phyloP scores from a whole-genome alignment of 805 yeast genomes.

The Kuraishia hungarica region DNA sequence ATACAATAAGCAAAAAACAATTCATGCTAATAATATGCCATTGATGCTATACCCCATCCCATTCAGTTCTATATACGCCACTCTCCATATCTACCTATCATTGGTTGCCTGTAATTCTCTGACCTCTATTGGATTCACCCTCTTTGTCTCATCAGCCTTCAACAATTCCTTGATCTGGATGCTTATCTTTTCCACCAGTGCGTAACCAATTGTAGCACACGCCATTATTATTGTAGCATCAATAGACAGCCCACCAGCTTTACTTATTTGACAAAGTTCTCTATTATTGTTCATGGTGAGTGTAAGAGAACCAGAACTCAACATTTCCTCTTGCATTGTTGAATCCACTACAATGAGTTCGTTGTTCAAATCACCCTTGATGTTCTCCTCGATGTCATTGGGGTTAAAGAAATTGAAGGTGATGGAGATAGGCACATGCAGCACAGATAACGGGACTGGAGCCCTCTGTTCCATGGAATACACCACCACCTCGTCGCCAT shows the following conservation, averaged over 20 bases:
- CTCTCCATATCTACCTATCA: slow-evolving; percentile 12
- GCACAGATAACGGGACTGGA: slow-evolving; percentile 75
- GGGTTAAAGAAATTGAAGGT: slow-evolving; percentile 84
- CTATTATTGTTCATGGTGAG: slow-evolving; percentile 84
- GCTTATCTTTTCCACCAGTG: slow-evolving; percentile 55
- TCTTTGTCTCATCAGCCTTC: slow-evolving; percentile 36
- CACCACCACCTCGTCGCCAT: slow-evolving; percentile 54
- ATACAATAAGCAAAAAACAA: background rate
- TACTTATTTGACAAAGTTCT: slow-evolving; percentile 83
- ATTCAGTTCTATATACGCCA: no score
- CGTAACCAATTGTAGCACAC: slow-evolving; percentile 59
- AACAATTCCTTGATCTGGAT: slow-evolving; percentile 50
- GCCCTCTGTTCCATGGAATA: slow-evolving; percentile 73
- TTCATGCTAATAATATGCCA: background rate
- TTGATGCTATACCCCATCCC: background rate
- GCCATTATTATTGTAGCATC: slow-evolving; percentile 63
- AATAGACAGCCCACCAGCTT: slow-evolving; percentile 84
- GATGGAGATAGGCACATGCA: slow-evolving; percentile 86
- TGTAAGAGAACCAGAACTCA: slow-evolving; percentile 73
- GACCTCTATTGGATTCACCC: slow-evolving; percentile 13
- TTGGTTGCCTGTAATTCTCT: slow-evolving; percentile 23
- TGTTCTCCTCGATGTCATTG: slow-evolving; percentile 52
- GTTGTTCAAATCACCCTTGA: slow-evolving; percentile 53
- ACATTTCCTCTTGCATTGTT: slow-evolving; percentile 62
- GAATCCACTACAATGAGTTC: slow-evolving; percentile 72